phyloP scores from a whole-genome alignment of 805 yeast genomes.

The Limtongia smithiae region DNA sequence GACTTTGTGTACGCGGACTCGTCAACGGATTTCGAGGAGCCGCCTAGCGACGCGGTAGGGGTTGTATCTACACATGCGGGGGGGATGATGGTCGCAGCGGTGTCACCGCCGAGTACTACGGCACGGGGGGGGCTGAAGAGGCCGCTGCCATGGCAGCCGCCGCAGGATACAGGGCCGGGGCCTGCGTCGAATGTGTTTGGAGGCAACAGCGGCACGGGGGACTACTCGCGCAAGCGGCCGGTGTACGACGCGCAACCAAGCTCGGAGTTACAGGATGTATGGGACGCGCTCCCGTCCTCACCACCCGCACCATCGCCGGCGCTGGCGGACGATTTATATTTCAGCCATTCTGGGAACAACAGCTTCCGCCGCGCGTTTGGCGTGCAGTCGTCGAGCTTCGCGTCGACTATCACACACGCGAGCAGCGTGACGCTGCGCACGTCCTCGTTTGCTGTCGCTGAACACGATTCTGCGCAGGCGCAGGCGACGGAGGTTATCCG shows the following conservation, averaged over 20 bases:
- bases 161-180: too few relatives aligned
- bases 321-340: too few relatives aligned
- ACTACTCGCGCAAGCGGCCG: constrained; percentile 7
- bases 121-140: neutral
- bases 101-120: neutral
- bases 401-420: too few relatives aligned
- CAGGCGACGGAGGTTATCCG: constrained; percentile 22
- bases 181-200: neutral
- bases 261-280: constrained; percentile 1
- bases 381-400: too few relatives aligned
- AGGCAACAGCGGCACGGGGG: neutral
- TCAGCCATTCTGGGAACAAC: too few relatives aligned
- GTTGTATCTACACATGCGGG: too few relatives aligned
- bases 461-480: neutral
- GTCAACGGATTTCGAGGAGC: constrained; percentile 10
- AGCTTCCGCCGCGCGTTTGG: too few relatives aligned
- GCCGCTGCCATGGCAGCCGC: neutral
- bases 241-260: constrained; percentile 5
- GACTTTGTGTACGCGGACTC: constrained; percentile 10
- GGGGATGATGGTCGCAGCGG: too few relatives aligned
- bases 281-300: constrained; percentile 22
- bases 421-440: constrained; percentile 1
- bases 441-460: constrained; percentile 13
- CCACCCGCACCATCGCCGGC: constrained; percentile 8
- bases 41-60: neutral